Conservation (phyloP, 306 rosid genomes). For the Glycyrrhiza uralensis region DNA sequence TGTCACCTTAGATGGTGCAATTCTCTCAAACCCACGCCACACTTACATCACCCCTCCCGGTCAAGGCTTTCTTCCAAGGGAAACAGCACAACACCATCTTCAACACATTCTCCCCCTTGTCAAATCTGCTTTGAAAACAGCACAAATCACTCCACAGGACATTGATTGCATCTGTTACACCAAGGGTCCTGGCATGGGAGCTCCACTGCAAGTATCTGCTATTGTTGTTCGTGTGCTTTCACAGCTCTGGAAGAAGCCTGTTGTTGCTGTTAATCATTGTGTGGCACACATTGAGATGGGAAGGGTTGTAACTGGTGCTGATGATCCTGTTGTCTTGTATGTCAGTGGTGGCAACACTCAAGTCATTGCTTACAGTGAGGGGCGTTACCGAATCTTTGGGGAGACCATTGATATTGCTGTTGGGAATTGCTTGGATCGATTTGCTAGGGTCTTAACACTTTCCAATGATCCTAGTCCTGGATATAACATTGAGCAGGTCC, state of each 20-base stretch:
- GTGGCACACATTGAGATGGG: conserved; percentile 99
- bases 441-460: conserved; percentile 74
- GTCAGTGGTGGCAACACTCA: conserved; percentile 97
- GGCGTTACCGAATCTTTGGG: conserved; percentile 81
- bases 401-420: conserved; percentile 95
- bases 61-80: conserved; percentile 92
- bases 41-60: conserved; percentile 95
- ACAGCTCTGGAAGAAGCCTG: conserved; percentile 84
- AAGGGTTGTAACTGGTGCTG: conserved; percentile 85
- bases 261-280: conserved; percentile 84
- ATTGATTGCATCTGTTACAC: conserved; percentile 91
- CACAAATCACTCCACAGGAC: conserved; percentile 55
- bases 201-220: conserved; percentile 83
- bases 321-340: conserved; percentile 87
- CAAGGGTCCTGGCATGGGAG: conserved; percentile 97
- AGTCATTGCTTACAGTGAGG: conserved; percentile 93
- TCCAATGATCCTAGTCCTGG: conserved; percentile 93
- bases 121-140: conserved; percentile 66
- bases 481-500: conserved; percentile 91
- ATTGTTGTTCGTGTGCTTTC: conserved; percentile 83
- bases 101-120: conserved; percentile 72
- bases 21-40: conserved; percentile 88
- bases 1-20: conserved; percentile 74
- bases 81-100: conserved; percentile 91
- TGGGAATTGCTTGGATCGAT: conserved; percentile 95